Conservation (phyloP, 106 monocot species). For the Acorus gramineus region DNA sequence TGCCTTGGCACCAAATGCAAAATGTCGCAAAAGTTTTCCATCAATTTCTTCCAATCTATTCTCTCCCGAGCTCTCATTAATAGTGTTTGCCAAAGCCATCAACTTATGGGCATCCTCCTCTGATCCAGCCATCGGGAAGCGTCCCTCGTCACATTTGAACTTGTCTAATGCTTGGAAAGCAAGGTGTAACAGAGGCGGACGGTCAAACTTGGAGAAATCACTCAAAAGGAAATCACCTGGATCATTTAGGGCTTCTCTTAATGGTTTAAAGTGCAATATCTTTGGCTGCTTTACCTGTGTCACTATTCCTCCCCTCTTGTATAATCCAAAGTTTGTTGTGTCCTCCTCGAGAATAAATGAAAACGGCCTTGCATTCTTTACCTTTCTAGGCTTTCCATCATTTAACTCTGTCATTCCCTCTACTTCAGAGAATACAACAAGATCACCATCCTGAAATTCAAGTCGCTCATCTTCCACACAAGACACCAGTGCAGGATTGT, state of each 20-base stretch:
- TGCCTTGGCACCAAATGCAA: conserved; percentile 68
- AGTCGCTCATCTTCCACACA: too few species aligned
- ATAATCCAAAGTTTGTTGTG: conserved; percentile 37
- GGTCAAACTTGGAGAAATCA: conserved; percentile 87
- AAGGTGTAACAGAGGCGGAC: conserved; percentile 56
- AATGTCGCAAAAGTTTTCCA: conserved; percentile 46
- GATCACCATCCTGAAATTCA: too few species aligned
- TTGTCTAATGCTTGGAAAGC: conserved; percentile 91
- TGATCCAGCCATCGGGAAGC: conserved; percentile 67
- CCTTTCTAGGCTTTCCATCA: too few species aligned
- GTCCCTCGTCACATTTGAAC: conserved; percentile 46
- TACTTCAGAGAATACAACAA: too few species aligned
- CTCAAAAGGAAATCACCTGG: conserved; percentile 85
- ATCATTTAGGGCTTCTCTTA: conserved; percentile 57
- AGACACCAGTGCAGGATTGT: conserved; percentile 7
- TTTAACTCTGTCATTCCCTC: too few species aligned
- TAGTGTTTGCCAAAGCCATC: conserved; percentile 24
- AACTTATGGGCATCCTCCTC: conserved; percentile 57
- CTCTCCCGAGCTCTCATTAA: conserved; percentile 53
- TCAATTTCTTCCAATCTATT: conserved; percentile 45
- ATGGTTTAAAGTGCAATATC: conserved; percentile 54
- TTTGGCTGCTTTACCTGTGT: conserved; percentile 91
- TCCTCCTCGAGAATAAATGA: too few species aligned
- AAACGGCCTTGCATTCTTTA: too few species aligned
- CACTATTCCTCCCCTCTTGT: conserved; percentile 77